A percentile compares a stretch with the other conserved stretches of the same genome.
Evolutionary conservation across 176 grass and related monocot species (phyloP).

Genomic region (Oryza punctata): DNA sequence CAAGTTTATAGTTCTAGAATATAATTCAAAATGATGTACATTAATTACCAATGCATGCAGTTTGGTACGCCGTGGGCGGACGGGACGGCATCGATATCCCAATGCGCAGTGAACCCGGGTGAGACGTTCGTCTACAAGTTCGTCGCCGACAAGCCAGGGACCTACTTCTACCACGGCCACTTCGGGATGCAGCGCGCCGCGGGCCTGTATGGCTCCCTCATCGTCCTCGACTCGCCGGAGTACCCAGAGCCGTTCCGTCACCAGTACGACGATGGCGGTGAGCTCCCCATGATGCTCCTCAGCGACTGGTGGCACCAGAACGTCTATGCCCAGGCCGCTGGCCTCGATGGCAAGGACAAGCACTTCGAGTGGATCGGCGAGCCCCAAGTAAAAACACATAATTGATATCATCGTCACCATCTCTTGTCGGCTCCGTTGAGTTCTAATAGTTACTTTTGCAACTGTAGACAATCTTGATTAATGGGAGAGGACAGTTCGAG

Average conservation of each 20-base stretch:
- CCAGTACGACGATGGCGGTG: conserved; percentile 76
- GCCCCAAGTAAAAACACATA: conserved; percentile 57
- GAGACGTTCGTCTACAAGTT: conserved; percentile 27
- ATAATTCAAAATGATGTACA: neutral
- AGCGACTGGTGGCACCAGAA: conserved; percentile 86
- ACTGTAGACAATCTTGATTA: conserved; percentile 3
- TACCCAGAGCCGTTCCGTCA: conserved; percentile 49
- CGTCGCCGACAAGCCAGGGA: conserved; percentile 48
- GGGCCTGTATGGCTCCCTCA: conserved; percentile 73
- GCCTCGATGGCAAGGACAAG: conserved; percentile 54
- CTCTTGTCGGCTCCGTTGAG: neutral
- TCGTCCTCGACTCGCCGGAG: conserved; percentile 52
- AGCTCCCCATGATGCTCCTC: conserved; percentile 70
- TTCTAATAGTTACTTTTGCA: neutral
- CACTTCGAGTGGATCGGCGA: conserved; percentile 83
- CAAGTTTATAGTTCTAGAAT: neutral
- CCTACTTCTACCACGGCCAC: conserved; percentile 89
- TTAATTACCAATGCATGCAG: neutral
- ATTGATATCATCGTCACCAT: neutral
- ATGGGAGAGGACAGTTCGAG: conserved; percentile 2
- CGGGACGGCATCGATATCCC: conserved; percentile 35
- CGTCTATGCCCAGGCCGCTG: conserved; percentile 68
- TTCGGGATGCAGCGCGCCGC: conserved; percentile 88
- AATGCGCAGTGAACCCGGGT: conserved; percentile 10
- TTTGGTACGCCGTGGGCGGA: conserved; percentile 37